These are phyloP conservation scores for Solanum stenotomum DNA, from an alignment of 257 asterid genomes.

Conservation along the genomic window DNA sequence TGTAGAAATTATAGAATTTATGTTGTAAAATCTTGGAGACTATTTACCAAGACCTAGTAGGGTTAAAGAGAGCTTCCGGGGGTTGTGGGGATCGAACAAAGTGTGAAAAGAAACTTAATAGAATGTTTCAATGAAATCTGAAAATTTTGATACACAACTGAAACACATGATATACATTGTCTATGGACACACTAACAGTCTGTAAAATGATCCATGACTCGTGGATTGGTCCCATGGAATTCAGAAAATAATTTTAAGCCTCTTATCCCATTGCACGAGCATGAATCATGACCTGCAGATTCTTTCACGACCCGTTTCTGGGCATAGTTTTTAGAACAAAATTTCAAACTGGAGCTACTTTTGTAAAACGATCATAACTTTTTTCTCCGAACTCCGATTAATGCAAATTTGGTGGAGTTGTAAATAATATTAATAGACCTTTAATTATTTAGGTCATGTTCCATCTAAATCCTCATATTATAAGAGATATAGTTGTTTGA, in stretches of 20 bases:
- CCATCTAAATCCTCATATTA: not conserved
- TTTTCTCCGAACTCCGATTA: not conserved
- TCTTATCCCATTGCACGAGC: not conserved
- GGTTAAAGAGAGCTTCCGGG: no score
- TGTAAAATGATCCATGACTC: not conserved
- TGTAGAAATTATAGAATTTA: no score
- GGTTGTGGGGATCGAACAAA: no score
- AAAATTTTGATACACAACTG: not conserved
- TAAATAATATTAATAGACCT: no score
- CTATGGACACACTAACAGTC: not conserved
- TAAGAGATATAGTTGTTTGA: not conserved
- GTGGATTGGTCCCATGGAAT: not conserved
- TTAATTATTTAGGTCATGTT: not conserved
- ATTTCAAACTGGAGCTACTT: not conserved
- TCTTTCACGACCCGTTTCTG: not conserved
- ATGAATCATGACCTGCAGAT: not conserved
- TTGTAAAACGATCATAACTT: not conserved
- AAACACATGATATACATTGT: not conserved
- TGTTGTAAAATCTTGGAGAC: no score
- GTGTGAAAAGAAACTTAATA: not conserved
- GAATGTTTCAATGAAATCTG: not conserved
- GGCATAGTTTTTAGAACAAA: no score
- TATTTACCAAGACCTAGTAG: no score
- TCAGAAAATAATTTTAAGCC: not conserved
- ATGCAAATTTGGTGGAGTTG: not conserved